These are phyloP conservation scores for Chlamydomonas urium DNA, from an alignment of 139 green algal genomes.

Conservation along the genomic window DNA sequence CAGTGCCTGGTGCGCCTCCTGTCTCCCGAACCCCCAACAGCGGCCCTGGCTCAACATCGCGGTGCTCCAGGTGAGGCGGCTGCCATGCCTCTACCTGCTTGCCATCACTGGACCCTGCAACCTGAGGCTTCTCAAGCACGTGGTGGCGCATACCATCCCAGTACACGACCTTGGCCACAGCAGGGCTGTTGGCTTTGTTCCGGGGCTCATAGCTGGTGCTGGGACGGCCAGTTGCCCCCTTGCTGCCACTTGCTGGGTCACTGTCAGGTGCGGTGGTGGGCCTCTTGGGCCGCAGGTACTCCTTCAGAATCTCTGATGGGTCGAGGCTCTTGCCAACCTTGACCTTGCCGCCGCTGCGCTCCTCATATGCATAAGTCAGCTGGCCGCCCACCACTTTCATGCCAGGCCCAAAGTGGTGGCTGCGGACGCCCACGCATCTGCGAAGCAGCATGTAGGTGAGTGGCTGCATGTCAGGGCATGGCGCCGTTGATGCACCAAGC, in stretches of 20 bases:
- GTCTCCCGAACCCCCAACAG: neutral
- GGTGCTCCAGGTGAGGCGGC: constrained; percentile 8
- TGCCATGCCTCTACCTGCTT: neutral
- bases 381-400: neutral
- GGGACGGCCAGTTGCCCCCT: too few species aligned
- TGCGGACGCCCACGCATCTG: constrained; percentile 1
- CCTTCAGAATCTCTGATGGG: neutral
- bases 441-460: too few species aligned
- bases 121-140: neutral
- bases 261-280: neutral
- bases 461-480: too few species aligned
- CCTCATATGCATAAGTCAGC: constrained; percentile 2
- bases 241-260: too few species aligned
- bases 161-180: neutral
- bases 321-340: neutral
- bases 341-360: neutral
- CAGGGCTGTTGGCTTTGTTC: neutral
- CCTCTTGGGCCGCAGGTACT: neutral
- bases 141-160: constrained; percentile 1
- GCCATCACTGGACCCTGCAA: neutral
- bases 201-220: neutral
- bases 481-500: too few species aligned
- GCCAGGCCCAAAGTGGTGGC: constrained; percentile 4
- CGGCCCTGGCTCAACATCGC: neutral
- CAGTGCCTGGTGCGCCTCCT: neutral